Evolutionary conservation across 352 stramenopile genomes (phyloP).

Genomic region (Thalassiosira mediterranea): DNA sequence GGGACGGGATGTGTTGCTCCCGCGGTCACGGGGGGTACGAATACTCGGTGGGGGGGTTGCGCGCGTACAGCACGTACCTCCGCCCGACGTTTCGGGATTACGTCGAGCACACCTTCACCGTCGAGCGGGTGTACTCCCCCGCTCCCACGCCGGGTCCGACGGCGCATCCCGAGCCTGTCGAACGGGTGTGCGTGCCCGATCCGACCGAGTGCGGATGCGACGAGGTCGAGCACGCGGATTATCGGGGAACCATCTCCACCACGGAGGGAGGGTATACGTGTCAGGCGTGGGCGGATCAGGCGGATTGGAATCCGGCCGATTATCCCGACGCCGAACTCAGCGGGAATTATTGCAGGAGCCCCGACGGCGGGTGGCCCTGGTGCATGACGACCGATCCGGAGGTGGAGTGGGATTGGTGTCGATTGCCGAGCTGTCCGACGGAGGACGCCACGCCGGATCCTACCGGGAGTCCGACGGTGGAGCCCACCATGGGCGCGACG

Average conservation of each 20-base stretch:
- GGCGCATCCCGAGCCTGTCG: neutral
- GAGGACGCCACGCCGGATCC: neutral
- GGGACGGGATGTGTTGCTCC: conserved; percentile 55
- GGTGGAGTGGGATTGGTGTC: conserved; percentile 40
- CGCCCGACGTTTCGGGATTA: conserved; percentile 52
- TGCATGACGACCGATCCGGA: conserved; percentile 43
- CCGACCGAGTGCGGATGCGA: conserved; percentile 10
- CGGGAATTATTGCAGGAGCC: conserved; percentile 44
- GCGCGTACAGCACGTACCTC: conserved; percentile 33
- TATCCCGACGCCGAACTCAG: conserved; percentile 4
- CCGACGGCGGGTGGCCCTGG: conserved; percentile 30
- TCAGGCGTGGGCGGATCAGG: conserved; percentile 3
- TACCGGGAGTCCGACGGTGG: conserved; percentile 3
- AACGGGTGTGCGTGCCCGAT: neutral
- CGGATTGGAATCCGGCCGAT: neutral
- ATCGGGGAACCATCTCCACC: conserved; percentile 11
- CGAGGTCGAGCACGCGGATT: conserved; percentile 27
- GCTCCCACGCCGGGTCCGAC: conserved; percentile 16
- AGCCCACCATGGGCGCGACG: neutral
- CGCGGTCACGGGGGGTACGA: conserved; percentile 50
- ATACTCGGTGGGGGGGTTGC: conserved; percentile 22
- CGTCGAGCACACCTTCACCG: conserved; percentile 51
- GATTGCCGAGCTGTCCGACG: conserved; percentile 29
- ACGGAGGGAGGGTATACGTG: conserved; percentile 15
- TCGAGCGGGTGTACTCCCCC: conserved; percentile 21